Percentiles rank a stretch among this genome's conserved stretches.
These are phyloP conservation scores for Neltuma alba DNA, from an alignment of 306 rosid species.

Conservation along the genomic window DNA sequence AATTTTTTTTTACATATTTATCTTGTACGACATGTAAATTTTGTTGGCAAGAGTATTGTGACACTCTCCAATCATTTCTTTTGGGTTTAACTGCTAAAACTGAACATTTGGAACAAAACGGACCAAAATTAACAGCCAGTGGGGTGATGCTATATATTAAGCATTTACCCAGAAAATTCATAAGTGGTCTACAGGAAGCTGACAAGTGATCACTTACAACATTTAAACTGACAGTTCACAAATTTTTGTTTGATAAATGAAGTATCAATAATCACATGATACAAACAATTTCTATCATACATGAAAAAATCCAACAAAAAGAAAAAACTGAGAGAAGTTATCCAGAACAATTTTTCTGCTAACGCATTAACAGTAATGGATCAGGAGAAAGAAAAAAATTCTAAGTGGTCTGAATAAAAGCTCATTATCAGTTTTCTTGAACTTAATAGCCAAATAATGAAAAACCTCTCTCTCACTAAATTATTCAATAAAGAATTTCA, in stretches of 20 bases:
- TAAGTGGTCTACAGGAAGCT: not conserved
- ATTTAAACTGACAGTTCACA: not conserved
- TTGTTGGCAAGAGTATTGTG: not conserved
- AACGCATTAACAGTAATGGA: constrained; percentile 43
- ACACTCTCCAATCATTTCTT: not conserved
- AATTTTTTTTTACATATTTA: too few relatives aligned
- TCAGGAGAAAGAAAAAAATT: constrained; percentile 47
- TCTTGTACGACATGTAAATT: not conserved
- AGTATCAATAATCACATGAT: constrained; percentile 47
- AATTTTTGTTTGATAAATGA: constrained; percentile 49
- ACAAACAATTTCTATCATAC: constrained; percentile 56
- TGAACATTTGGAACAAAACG: not conserved
- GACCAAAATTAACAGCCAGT: not conserved
- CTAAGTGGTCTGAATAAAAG: constrained; percentile 42
- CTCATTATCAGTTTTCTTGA: constrained; percentile 58
- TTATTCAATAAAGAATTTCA: constrained; percentile 87
- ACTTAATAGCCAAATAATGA: constrained; percentile 63
- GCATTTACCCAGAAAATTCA: not conserved
- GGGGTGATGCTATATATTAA: not conserved
- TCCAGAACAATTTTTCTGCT: constrained; percentile 46
- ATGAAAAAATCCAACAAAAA: constrained; percentile 37
- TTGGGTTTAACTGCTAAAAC: not conserved
- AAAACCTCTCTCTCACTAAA: constrained; percentile 59
- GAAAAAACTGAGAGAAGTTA: constrained; percentile 22
- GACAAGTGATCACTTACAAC: not conserved